phyloP scores from a whole-genome alignment of 805 yeast genomes.

The Schizosaccharomyces japonicus region DNA sequence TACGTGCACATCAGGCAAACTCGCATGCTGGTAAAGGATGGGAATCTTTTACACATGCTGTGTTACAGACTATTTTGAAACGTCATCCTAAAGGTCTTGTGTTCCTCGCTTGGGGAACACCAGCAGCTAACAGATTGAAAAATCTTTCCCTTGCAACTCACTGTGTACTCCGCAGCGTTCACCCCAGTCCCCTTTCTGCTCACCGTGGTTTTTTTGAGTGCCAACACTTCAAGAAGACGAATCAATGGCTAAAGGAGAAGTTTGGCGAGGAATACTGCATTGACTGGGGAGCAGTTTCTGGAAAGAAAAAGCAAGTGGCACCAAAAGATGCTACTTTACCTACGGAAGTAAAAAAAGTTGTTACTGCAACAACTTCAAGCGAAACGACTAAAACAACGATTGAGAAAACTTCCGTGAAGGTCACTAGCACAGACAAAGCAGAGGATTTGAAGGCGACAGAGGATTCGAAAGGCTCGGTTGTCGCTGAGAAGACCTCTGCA shows the following conservation, averaged over 20 bases:
- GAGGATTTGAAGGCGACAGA: not conserved
- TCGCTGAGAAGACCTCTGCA: too few species aligned
- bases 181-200: constrained; percentile 90
- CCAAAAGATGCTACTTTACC: not conserved
- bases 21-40: constrained; percentile 81
- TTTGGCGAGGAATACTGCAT: constrained; percentile 25
- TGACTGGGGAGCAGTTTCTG: constrained; percentile 35
- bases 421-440: not conserved
- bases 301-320: not conserved
- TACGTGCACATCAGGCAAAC: constrained; percentile 76
- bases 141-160: constrained; percentile 15
- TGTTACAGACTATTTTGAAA: constrained; percentile 27
- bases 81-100: constrained; percentile 31
- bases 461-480: not conserved
- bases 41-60: constrained; percentile 69
- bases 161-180: constrained; percentile 47
- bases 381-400: not conserved
- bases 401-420: not conserved
- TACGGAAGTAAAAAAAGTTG: not conserved
- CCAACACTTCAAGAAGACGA: constrained; percentile 48
- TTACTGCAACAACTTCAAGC: not conserved
- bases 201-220: constrained; percentile 63
- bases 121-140: constrained; percentile 41
- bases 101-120: constrained; percentile 61
- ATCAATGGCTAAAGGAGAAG: constrained; percentile 41